Conservation (phyloP, 1,284 basidiomycete genomes). For the Ustilago sp. region DNA sequence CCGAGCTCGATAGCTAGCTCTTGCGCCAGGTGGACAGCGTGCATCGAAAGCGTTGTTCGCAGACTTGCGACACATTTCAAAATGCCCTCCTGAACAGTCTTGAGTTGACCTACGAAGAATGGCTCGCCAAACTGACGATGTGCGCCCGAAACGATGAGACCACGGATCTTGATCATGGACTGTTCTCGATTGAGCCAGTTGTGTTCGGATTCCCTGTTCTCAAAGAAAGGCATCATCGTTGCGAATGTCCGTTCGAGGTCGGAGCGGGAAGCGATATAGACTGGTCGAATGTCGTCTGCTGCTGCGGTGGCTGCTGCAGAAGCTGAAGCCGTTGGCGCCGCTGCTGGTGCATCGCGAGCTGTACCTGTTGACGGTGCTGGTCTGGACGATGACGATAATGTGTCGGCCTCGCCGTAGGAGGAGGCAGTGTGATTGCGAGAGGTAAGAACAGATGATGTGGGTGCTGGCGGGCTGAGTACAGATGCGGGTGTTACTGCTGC, state of each 20-base stretch:
- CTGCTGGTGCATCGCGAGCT: neutral
- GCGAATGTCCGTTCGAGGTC: slow-evolving; percentile 89
- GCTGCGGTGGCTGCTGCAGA: slow-evolving; percentile 31
- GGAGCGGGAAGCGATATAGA: slow-evolving; percentile 82
- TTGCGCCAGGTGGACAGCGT: slow-evolving; percentile 81
- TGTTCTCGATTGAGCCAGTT: slow-evolving; percentile 92
- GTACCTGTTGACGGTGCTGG: slow-evolving; percentile 1
- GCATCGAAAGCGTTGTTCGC: slow-evolving; percentile 87
- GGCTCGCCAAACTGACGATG: slow-evolving; percentile 78
- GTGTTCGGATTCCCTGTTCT: slow-evolving; percentile 95
- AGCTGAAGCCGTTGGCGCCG: slow-evolving; percentile 18
- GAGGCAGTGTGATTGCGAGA: slow-evolving; percentile 9
- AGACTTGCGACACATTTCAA: slow-evolving; percentile 89
- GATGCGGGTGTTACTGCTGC: slow-evolving; percentile 9
- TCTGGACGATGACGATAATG: slow-evolving; percentile 11
- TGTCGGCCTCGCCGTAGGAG: slow-evolving; percentile 11
- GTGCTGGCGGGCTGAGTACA: slow-evolving; percentile 17
- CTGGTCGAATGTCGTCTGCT: slow-evolving; percentile 56
- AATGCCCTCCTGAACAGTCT: slow-evolving; percentile 82
- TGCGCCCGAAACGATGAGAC: slow-evolving; percentile 89
- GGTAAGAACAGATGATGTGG: slow-evolving; percentile 14
- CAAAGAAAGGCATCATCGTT: slow-evolving; percentile 82
- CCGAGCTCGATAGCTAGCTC: slow-evolving; percentile 75
- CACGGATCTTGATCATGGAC: slow-evolving; percentile 82
- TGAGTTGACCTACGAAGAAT: slow-evolving; percentile 80